A percentile compares a stretch with the other conserved stretches of the same genome.
Conservation (phyloP, 441 rosid species). For the Croton setiger region DNA sequence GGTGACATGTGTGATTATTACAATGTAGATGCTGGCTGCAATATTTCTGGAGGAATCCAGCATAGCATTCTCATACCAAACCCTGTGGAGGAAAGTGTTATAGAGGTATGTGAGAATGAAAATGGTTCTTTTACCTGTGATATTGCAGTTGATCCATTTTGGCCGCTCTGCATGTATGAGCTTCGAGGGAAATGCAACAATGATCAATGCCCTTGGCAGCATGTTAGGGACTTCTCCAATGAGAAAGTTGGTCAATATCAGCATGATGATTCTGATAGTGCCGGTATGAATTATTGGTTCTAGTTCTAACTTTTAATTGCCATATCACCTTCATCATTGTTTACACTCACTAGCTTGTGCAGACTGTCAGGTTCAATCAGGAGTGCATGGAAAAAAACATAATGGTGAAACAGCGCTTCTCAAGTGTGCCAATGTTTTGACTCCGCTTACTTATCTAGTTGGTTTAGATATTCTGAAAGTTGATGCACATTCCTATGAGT, state of each 20-base stretch:
- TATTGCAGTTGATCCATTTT: constrained; percentile 65
- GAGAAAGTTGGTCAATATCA: constrained; percentile 30
- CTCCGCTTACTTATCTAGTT: constrained; percentile 72
- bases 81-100: constrained; percentile 29
- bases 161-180: constrained; percentile 92
- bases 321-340: constrained; percentile 25
- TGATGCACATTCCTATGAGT: constrained; percentile 41
- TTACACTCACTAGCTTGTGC: constrained; percentile 29
- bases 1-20: constrained; percentile 20
- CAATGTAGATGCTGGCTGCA: constrained; percentile 26
- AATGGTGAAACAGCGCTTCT: constrained; percentile 29
- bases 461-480: constrained; percentile 72
- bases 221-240: constrained; percentile 51
- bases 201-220: constrained; percentile 95
- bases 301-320: constrained; percentile 5
- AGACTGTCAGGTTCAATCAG: constrained; percentile 47
- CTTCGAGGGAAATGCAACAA: constrained; percentile 98
- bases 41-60: constrained; percentile 32
- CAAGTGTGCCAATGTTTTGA: constrained; percentile 29
- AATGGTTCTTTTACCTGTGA: constrained; percentile 47
- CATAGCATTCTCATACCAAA: constrained; percentile 24
- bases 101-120: constrained; percentile 29
- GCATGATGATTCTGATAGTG: constrained; percentile 37
- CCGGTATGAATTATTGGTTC: constrained; percentile 32
- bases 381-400: constrained; percentile 28